Conservation (phyloP, 148 eudicot species). For the Rhododendron henanense region DNA sequence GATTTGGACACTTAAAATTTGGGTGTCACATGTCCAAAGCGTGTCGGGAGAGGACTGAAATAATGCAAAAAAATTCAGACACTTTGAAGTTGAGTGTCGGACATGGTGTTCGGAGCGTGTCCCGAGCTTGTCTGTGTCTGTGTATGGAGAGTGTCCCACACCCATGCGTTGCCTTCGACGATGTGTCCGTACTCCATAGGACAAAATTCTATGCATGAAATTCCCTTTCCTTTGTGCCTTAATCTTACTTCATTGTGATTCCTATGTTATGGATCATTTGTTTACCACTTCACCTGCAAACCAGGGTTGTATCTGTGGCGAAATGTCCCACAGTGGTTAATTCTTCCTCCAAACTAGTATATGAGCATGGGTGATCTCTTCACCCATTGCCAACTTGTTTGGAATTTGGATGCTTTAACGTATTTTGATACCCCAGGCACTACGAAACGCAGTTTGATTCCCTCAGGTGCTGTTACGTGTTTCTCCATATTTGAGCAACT, state of each 20-base stretch:
- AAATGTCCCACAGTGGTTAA: background rate
- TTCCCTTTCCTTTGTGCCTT: background rate
- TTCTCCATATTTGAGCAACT: slow-evolving; percentile 1
- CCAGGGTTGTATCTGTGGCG: background rate
- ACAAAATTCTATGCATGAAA: background rate
- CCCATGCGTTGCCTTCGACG: background rate
- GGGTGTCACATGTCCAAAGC: background rate
- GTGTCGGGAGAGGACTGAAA: background rate
- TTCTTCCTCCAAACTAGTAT: background rate
- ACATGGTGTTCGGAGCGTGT: background rate
- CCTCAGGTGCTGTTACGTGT: background rate
- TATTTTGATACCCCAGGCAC: background rate
- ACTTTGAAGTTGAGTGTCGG: background rate
- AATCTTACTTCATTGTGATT: background rate
- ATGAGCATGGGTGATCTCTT: background rate
- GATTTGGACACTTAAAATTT: background rate
- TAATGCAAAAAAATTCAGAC: background rate
- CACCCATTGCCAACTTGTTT: background rate
- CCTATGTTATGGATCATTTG: background rate
- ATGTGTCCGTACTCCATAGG: background rate
- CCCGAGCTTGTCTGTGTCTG: background rate
- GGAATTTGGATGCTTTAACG: background rate
- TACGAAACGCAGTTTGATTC: background rate
- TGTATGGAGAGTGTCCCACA: too few species aligned
- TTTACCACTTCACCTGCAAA: background rate